Evolutionary conservation across 805 yeast species (phyloP).

Genomic region (Lachancea cidri): DNA sequence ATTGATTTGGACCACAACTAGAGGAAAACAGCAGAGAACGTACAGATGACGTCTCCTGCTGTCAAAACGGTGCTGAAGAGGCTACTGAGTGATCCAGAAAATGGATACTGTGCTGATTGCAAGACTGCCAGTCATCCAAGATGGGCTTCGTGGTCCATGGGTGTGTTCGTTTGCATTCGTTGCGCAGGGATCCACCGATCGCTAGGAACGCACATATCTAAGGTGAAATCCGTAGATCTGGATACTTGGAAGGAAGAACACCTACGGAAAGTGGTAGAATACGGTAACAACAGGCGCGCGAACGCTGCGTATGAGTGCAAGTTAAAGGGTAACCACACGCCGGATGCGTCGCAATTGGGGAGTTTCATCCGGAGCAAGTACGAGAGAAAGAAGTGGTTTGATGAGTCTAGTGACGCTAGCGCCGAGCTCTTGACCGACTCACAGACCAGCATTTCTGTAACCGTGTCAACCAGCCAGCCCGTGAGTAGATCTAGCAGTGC

Average conservation of each 20-base stretch:
- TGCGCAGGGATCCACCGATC: constrained; percentile 95
- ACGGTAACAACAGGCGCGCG: constrained; percentile 75
- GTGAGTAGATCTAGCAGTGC: neutral
- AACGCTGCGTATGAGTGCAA: constrained; percentile 81
- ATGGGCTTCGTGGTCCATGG: constrained; percentile 97
- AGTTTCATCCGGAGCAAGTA: constrained; percentile 90
- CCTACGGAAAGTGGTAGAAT: constrained; percentile 67
- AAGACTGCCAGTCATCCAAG: constrained; percentile 86
- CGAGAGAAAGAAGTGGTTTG: constrained; percentile 83
- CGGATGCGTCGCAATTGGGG: constrained; percentile 79
- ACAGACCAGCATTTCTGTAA: constrained; percentile 10
- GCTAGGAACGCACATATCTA: constrained; percentile 91
- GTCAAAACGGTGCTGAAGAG: constrained; percentile 55
- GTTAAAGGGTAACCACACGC: constrained; percentile 52
- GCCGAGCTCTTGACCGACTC: constrained; percentile 1
- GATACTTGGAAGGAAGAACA: constrained; percentile 98
- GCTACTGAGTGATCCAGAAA: constrained; percentile 69
- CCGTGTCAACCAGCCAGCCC: constrained; percentile 10
- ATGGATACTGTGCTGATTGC: constrained; percentile 86
- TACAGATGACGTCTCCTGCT: constrained; percentile 37
- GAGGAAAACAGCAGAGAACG: neutral
- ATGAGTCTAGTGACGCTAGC: constrained; percentile 16
- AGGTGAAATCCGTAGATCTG: constrained; percentile 89
- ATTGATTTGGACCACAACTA: neutral
- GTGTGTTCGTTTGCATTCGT: constrained; percentile 86